phyloP scores from a whole-genome alignment of 2,329 filamentous ascomycete genomes.

The Hypoxylon sp. region DNA sequence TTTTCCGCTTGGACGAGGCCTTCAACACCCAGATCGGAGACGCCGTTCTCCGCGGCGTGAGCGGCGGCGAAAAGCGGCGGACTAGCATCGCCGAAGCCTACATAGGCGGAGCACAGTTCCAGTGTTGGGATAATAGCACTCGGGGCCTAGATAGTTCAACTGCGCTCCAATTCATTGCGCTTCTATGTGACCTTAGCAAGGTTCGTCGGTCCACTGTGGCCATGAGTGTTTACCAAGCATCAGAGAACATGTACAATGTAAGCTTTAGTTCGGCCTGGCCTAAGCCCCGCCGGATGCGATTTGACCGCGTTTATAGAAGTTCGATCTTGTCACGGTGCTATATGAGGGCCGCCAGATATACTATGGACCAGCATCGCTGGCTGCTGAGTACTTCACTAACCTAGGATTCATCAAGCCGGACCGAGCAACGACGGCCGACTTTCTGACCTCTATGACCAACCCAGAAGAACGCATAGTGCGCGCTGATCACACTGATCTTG shows the following conservation, averaged over 20 bases:
- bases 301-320: slow-evolving; percentile 53
- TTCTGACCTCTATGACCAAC: slow-evolving; percentile 77
- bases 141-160: slow-evolving; percentile 80
- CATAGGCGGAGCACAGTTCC: slow-evolving; percentile 64
- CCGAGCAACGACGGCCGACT: slow-evolving; percentile 79
- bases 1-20: slow-evolving; percentile 55
- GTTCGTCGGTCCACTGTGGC: slow-evolving; percentile 18
- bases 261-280: slow-evolving; percentile 46
- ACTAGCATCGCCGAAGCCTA: slow-evolving; percentile 73
- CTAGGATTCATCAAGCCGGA: slow-evolving; percentile 76
- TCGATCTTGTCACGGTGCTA: slow-evolving; percentile 70
- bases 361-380: slow-evolving; percentile 70
- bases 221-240: slow-evolving; percentile 77
- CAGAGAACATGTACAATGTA: slow-evolving; percentile 71
- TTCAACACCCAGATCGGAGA: slow-evolving; percentile 80
- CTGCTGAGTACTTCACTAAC: slow-evolving; percentile 74
- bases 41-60: slow-evolving; percentile 79
- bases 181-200: too few relatives aligned
- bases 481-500: slow-evolving; percentile 67
- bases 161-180: slow-evolving; percentile 58
- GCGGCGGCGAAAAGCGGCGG: slow-evolving; percentile 78
- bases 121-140: slow-evolving; percentile 60
- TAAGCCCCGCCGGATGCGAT: too few relatives aligned
- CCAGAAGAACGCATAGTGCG: slow-evolving; percentile 68
- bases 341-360: slow-evolving; percentile 74